Base-by-base conservation (phyloP, 768 basidiomycete genomes). In the Trametes villosa region DNA sequence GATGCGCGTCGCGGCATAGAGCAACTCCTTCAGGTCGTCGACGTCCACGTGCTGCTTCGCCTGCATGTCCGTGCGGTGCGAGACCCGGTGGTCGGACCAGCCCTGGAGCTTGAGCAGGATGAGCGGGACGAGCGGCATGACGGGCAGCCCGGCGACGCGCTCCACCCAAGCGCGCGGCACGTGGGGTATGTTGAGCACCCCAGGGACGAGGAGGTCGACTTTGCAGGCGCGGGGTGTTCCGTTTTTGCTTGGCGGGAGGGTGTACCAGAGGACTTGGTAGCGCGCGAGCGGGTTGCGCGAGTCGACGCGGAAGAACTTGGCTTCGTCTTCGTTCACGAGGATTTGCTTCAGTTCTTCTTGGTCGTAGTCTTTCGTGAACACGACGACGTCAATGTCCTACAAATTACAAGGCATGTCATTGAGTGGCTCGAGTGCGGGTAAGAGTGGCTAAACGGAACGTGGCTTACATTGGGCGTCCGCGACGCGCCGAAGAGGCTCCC, bases 381-480 rank as follows among this genome's bases (percentile, higher is more conserved):
- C 76, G 20, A 81, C 71, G 9, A 82, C 69, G 55, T 83, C 82
- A 9, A 82, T 69, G 64, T 83, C 83, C 81, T 82, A 59, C 27
- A 15, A 18, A 15, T 9, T 18, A 7, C 8, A n/a, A n/a, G n/a
- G n/a, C n/a, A n/a, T n/a, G n/a, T n/a, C n/a, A n/a, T n/a, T n/a
- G n/a, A n/a, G n/a, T n/a, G n/a, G n/a, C n/a, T n/a, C n/a, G n/a
- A n/a, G n/a, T n/a, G n/a, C n/a, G n/a, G n/a, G n/a, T n/a, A n/a
- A n/a, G n/a, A n/a, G n/a, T n/a, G n/a, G 15, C 15, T 31, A 52
- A 13, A 30, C 9, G n/a, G n/a, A n/a, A n/a, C n/a, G 15, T 1
- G 0, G 45, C 49, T 34, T 36, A 71, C 70, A 47, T 68, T 66
- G 1, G 71, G 70, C 5, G 60, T 65, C 22, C 71, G 60, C 27